Percentiles rank a stretch among this genome's conserved stretches.
Evolutionary conservation across 257 asterid genomes (phyloP).

Genomic region (Ehretia macrophylla): DNA sequence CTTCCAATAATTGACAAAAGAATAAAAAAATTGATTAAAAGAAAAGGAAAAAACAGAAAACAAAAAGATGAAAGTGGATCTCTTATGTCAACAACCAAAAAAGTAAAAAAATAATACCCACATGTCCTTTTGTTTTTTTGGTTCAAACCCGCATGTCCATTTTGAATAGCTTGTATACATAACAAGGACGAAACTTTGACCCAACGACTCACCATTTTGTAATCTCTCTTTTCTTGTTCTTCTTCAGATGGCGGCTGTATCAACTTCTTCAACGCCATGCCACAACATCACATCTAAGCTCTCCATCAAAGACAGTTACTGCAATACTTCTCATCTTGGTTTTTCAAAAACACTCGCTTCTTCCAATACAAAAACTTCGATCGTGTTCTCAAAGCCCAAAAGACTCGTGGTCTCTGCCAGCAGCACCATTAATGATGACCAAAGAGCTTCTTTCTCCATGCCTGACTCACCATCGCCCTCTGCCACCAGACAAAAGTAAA

Average conservation of each 20-base stretch:
- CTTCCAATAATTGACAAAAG: too few species aligned
- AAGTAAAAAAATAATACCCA: too few species aligned
- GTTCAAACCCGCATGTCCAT: too few species aligned
- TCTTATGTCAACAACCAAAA: too few species aligned
- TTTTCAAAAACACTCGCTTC: slow-evolving; percentile 9
- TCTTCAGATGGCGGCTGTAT: slow-evolving; percentile 44
- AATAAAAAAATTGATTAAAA: too few species aligned
- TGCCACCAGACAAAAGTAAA: slow-evolving; percentile 29
- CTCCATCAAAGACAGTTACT: slow-evolving; percentile 9
- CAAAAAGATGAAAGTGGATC: too few species aligned
- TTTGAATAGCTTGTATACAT: too few species aligned
- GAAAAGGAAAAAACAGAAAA: too few species aligned
- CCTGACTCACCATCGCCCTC: slow-evolving; percentile 39
- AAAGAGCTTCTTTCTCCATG: slow-evolving; percentile 18
- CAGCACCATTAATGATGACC: slow-evolving; percentile 28
- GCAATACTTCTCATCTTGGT: slow-evolving; percentile 3
- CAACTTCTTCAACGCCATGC: slow-evolving; percentile 20
- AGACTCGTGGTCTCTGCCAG: slow-evolving; percentile 40
- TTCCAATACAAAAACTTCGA: slow-evolving; percentile 5
- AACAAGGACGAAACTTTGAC: too few species aligned
- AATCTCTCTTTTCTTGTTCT: background rate
- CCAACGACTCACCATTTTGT: too few species aligned
- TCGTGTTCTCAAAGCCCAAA: slow-evolving; percentile 13
- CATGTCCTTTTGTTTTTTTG: too few species aligned
- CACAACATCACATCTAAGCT: slow-evolving; percentile 14